Evolutionary conservation across 2,329 filamentous ascomycete species (phyloP).

Genomic region (Chaetoscypha palmicola): DNA sequence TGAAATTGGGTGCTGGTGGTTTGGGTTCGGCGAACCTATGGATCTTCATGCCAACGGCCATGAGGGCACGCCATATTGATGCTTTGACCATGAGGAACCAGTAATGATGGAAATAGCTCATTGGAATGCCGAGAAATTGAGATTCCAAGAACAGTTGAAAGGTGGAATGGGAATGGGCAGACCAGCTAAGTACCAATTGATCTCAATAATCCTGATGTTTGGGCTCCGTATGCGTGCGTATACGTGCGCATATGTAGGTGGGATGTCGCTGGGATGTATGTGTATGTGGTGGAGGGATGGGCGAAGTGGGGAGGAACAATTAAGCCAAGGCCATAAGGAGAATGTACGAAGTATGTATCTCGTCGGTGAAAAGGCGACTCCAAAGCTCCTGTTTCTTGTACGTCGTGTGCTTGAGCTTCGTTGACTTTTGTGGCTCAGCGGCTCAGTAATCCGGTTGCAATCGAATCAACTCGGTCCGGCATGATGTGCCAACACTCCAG

Average conservation of each 20-base stretch:
- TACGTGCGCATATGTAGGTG: too few species aligned
- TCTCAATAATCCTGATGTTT: too few species aligned
- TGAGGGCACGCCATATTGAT: constrained; percentile 29
- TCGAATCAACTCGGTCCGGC: too few species aligned
- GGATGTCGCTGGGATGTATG: too few species aligned
- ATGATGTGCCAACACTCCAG: too few species aligned
- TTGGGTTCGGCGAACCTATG: constrained; percentile 29
- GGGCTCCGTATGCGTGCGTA: too few species aligned
- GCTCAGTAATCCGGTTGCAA: constrained; percentile 6
- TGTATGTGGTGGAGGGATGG: background rate
- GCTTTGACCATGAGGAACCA: constrained; percentile 28
- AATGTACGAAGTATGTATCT: background rate
- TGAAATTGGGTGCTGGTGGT: constrained; percentile 28
- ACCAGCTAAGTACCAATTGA: too few species aligned
- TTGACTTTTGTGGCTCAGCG: constrained; percentile 3
- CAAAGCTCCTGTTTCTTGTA: too few species aligned
- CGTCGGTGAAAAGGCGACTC: background rate
- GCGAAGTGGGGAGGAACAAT: background rate
- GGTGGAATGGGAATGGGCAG: too few species aligned
- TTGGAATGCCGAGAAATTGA: too few species aligned
- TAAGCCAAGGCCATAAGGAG: background rate
- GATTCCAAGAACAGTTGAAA: too few species aligned
- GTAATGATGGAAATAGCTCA: constrained; percentile 16
- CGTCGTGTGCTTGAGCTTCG: background rate
- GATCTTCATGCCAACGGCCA: constrained; percentile 31